These are phyloP conservation scores for Fusarium sp. DNA, from an alignment of 2,329 filamentous ascomycete species.

Conservation along the genomic window DNA sequence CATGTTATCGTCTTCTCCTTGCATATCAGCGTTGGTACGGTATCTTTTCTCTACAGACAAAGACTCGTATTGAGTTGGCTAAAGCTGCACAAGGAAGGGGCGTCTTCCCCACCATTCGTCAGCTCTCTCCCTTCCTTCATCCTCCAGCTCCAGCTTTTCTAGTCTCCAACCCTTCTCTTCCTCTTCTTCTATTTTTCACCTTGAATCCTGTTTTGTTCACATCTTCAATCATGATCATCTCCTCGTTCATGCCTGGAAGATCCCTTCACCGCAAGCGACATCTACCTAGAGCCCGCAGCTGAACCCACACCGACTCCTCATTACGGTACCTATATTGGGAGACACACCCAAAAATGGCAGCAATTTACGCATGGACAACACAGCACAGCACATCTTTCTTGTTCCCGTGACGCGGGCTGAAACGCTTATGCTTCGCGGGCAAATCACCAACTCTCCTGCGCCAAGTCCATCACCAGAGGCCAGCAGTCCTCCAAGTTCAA, in stretches of 20 bases:
- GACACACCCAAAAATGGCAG: constrained; percentile 4
- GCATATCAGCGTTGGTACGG: not conserved
- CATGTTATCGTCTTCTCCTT: not conserved
- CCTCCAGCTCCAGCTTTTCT: not conserved
- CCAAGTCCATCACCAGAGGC: constrained; percentile 2
- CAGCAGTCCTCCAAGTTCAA: constrained; percentile 10
- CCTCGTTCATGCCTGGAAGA: not conserved
- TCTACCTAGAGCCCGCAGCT: not conserved
- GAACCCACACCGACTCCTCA: constrained; percentile 3
- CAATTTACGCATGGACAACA: constrained; percentile 17
- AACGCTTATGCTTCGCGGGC: constrained; percentile 21
- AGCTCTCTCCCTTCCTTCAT: constrained; percentile 13
- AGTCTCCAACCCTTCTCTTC: not conserved
- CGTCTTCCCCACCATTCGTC: constrained; percentile 21
- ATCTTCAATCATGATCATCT: not conserved
- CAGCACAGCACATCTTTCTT: constrained; percentile 4
- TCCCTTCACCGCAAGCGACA: not conserved
- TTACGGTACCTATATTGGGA: constrained; percentile 14
- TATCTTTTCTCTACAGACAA: not conserved
- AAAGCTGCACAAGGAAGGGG: constrained; percentile 17
- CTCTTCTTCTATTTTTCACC: not conserved
- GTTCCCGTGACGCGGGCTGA: constrained; percentile 25
- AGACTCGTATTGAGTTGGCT: constrained; percentile 7
- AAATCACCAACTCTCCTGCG: not conserved
- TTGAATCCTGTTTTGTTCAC: not conserved